Percentiles rank a stretch among this genome's conserved stretches.
phyloP scores from a whole-genome alignment of 441 rosid species.

The Pelargonium fulgidum region DNA sequence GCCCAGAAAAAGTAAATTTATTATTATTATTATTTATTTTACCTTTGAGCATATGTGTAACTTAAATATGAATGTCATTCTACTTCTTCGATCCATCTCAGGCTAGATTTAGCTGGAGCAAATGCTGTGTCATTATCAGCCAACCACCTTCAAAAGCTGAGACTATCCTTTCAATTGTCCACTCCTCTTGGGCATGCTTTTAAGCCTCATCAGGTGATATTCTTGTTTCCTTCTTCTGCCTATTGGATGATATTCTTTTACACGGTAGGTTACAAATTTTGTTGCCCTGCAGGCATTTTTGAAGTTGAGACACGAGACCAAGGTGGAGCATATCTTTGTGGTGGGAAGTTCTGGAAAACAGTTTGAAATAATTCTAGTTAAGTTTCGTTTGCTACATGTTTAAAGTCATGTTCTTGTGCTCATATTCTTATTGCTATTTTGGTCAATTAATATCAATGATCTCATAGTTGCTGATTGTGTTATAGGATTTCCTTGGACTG shows the following conservation, averaged over 20 bases:
- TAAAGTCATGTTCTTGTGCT: background rate
- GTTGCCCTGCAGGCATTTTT: constrained; percentile 68
- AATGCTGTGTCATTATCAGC: constrained; percentile 62
- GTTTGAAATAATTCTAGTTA: constrained; percentile 75
- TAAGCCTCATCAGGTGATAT: constrained; percentile 82
- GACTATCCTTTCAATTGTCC: constrained; percentile 54
- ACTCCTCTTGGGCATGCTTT: constrained; percentile 63
- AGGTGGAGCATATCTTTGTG: constrained; percentile 77
- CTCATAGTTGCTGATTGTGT: constrained; percentile 21
- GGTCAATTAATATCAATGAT: background rate
- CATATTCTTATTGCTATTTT: background rate
- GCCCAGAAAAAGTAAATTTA: constrained; percentile 53
- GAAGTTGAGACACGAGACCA: constrained; percentile 74
- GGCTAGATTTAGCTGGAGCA: constrained; percentile 65
- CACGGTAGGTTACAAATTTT: constrained; percentile 25
- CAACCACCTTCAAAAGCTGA: constrained; percentile 92
- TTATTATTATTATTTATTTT: constrained; percentile 9
- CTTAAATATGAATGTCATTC: background rate
- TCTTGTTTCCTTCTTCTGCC: constrained; percentile 16
- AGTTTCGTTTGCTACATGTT: constrained; percentile 20
- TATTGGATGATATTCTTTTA: constrained; percentile 7
- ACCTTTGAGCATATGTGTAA: background rate
- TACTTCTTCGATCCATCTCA: constrained; percentile 16
- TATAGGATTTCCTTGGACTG: constrained; percentile 79
- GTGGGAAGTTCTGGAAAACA: constrained; percentile 65